A percentile compares a stretch with the other conserved stretches of the same genome.
Evolutionary conservation across 2,329 filamentous ascomycete species (phyloP).

Genomic region (Plectosphaerella cucumerina): DNA sequence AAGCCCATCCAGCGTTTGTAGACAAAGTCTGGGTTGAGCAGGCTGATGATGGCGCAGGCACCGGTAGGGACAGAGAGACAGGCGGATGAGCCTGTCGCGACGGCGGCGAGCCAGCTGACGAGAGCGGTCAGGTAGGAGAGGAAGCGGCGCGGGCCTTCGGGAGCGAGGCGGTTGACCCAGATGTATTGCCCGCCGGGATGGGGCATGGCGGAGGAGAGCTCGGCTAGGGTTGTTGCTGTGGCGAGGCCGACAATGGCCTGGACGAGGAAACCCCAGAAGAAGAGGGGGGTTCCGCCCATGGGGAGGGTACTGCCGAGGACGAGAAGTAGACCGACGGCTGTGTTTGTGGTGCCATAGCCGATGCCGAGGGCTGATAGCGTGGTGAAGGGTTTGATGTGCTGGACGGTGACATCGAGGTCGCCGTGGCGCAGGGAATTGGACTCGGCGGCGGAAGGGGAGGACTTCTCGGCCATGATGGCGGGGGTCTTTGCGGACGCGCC

Average conservation of each 20-base stretch:
- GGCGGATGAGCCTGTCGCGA: conserved; percentile 17
- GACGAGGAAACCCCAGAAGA: conserved; percentile 20
- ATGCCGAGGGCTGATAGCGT: conserved; percentile 20
- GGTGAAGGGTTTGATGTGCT: conserved; percentile 25
- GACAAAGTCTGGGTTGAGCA: conserved; percentile 17
- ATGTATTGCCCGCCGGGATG: conserved; percentile 22
- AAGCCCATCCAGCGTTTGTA: conserved; percentile 22
- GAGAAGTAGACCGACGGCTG: conserved; percentile 16
- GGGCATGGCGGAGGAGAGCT: conserved; percentile 22
- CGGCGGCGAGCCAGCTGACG: conserved; percentile 21
- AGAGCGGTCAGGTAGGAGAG: conserved; percentile 17
- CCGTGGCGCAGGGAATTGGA: conserved; percentile 8
- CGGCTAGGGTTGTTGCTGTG: conserved; percentile 20
- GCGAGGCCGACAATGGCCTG: conserved; percentile 18
- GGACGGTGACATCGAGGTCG: conserved; percentile 14
- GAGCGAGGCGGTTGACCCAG: conserved; percentile 19
- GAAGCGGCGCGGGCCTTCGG: conserved; percentile 10
- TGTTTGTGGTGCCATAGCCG: conserved; percentile 20
- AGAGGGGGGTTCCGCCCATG: conserved; percentile 17
- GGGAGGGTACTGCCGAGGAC: conserved; percentile 16
- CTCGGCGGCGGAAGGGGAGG: not conserved
- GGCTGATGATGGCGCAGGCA: conserved; percentile 15
- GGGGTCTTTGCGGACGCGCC: not conserved
- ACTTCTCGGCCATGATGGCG: conserved; percentile 1
- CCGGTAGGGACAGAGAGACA: conserved; percentile 18